Evolutionary conservation across 139 green algal species (phyloP), one percentile per base, ranked within the genome.

Genomic region (Coelastrella sp.): DNA sequence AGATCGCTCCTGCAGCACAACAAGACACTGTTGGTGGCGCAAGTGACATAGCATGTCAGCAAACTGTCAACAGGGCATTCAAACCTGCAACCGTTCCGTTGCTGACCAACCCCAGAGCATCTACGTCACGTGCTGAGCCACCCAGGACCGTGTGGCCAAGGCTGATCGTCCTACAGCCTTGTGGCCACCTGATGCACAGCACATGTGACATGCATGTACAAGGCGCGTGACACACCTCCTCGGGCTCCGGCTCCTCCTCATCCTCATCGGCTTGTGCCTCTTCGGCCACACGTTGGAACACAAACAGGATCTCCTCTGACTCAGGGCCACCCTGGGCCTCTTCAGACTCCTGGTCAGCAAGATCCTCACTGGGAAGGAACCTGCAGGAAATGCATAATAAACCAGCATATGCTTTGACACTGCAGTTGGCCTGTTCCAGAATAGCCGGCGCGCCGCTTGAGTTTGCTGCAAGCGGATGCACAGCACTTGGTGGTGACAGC

Each of bases 251-350:
- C 32, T 89, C 89, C 54, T 89, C 89, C 74, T 85, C 89, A 13
- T 84, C 81, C 61, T 80, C 82, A 8, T 92, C 81, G 19, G 23
- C 80, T 56, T 75, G 85, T 0, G n/a, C 92, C 23, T 75, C 82
- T 47, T 92, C 89, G 19, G 7, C 83, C 4, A 86, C 47, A 7
- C 90, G 77, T 60, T 87, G 66, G 87, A 94, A 94, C 73, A 94
- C 90, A 88, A 92, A 93, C 83, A 94, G 90, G 5, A 94, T 89
- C 83, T 93, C 78, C 57, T 93, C 92, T 3, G 71, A 3, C 66
- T 81, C 58, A 20, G 83, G 73, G 5, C 80, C 57, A 6, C 71
- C 89, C 65, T 89, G 17, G 6, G 83, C 89, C 80, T 90, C 58
- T 4, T 84, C 86, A 58, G 80, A 65, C 32, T 88, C 88, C 14